Percentiles rank a stretch among this genome's conserved stretches.
phyloP scores from a whole-genome alignment of 106 monocot species.

The Allium fistulosum region DNA sequence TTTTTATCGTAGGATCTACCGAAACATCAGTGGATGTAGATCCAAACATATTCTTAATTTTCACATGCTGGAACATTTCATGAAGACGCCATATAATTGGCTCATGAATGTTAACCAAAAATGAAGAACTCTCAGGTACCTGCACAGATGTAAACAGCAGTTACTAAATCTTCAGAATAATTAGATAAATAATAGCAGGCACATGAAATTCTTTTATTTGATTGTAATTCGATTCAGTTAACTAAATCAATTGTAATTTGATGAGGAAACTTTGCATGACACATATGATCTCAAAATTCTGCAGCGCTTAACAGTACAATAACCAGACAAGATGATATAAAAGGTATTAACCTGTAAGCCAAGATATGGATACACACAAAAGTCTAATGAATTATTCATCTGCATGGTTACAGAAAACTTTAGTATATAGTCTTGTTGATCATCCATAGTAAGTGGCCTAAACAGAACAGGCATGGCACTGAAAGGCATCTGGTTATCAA shows the following conservation, averaged over 20 bases:
- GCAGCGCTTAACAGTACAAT: neutral
- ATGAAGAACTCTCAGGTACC: constrained; percentile 70
- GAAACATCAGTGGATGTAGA: constrained; percentile 63
- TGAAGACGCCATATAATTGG: constrained; percentile 98
- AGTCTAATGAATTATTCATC: constrained; percentile 64
- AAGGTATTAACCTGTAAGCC: constrained; percentile 59
- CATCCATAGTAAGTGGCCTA: constrained; percentile 45
- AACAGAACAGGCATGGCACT: constrained; percentile 93
- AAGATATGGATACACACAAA: constrained; percentile 72
- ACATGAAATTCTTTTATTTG: too few relatives aligned
- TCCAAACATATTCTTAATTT: constrained; percentile 43
- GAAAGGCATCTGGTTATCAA: constrained; percentile 92
- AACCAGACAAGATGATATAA: neutral
- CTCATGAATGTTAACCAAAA: constrained; percentile 93
- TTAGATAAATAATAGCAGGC: too few relatives aligned
- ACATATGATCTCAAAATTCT: too few relatives aligned
- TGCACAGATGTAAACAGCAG: constrained; percentile 14
- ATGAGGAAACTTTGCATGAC: too few relatives aligned
- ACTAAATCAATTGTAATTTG: too few relatives aligned
- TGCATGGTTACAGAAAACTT: constrained; percentile 89
- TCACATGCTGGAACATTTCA: constrained; percentile 80
- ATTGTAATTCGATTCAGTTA: too few relatives aligned
- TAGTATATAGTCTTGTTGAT: constrained; percentile 54
- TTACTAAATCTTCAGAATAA: neutral
- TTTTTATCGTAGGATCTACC: constrained; percentile 84